phyloP scores from a whole-genome alignment of 1,139 yeast species.

The Zygoascus meyerae region DNA sequence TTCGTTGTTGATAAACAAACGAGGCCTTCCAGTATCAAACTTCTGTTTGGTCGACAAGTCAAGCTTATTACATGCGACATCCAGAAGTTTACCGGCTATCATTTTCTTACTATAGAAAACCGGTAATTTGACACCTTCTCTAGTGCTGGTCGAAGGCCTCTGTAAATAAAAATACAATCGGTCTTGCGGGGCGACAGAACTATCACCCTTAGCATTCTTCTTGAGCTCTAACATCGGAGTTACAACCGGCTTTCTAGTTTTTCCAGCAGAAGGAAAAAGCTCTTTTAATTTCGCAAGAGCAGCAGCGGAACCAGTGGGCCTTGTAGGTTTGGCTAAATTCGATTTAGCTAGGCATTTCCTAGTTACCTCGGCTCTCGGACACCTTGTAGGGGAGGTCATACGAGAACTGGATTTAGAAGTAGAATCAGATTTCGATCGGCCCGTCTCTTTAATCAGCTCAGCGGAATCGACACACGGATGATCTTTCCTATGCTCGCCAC shows the following conservation, averaged over 20 bases:
- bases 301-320: slow-evolving; percentile 2
- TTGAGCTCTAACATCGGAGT: slow-evolving; percentile 37
- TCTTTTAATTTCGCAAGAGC: slow-evolving; percentile 9
- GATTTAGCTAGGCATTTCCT: background rate
- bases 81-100: slow-evolving; percentile 77
- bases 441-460: background rate
- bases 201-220: slow-evolving; percentile 63
- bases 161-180: slow-evolving; percentile 58
- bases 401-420: background rate
- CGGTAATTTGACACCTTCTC: slow-evolving; percentile 34
- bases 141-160: slow-evolving; percentile 26
- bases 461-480: slow-evolving; percentile 21
- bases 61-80: slow-evolving; percentile 53
- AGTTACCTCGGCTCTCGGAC: slow-evolving; percentile 6
- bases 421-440: background rate
- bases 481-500: slow-evolving; percentile 46
- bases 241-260: background rate
- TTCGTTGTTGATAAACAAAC: slow-evolving; percentile 15
- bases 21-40: slow-evolving; percentile 33
- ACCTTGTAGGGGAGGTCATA: background rate
- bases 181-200: slow-evolving; percentile 47
- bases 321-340: background rate
- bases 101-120: slow-evolving; percentile 55
- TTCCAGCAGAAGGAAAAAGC: slow-evolving; percentile 5
- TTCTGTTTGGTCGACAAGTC: slow-evolving; percentile 55